Evolutionary conservation across 805 yeast genomes (phyloP).

Genomic region (Suhomyces pyralidae): DNA sequence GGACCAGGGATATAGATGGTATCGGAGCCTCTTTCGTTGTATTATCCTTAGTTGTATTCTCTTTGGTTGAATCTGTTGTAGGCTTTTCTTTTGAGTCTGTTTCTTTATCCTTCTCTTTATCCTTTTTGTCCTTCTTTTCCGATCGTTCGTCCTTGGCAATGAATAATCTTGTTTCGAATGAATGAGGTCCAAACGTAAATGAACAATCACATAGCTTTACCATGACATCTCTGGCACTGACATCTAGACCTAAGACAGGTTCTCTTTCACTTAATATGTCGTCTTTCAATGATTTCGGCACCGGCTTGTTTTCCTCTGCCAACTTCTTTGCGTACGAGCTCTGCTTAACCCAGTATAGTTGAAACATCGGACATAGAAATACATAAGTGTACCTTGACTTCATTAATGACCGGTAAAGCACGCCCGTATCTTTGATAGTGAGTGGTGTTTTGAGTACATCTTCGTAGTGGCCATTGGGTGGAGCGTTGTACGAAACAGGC

Average conservation of each 20-base stretch:
- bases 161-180: slow-evolving; percentile 71
- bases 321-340: slow-evolving; percentile 50
- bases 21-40: neutral
- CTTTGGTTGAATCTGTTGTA: neutral
- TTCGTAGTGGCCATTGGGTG: slow-evolving; percentile 54
- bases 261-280: slow-evolving; percentile 21
- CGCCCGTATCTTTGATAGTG: slow-evolving; percentile 69
- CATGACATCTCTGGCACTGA: slow-evolving; percentile 78
- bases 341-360: slow-evolving; percentile 76
- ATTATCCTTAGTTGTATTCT: neutral
- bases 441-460: slow-evolving; percentile 60
- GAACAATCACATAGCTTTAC: slow-evolving; percentile 78
- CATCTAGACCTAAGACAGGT: slow-evolving; percentile 38
- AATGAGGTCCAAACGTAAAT: slow-evolving; percentile 78
- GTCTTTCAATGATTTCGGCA: slow-evolving; percentile 19
- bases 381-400: slow-evolving; percentile 59
- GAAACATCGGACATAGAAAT: slow-evolving; percentile 70
- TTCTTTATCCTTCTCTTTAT: slow-evolving; percentile 1
- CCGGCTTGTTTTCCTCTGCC: slow-evolving; percentile 39
- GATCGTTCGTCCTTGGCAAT: slow-evolving; percentile 77
- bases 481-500: slow-evolving; percentile 63
- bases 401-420: slow-evolving; percentile 65
- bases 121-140: slow-evolving; percentile 20
- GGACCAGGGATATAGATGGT: neutral
- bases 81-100: neutral